Conservation (phyloP, 495 filamentous ascomycete genomes). For the Hamigera avellanea region DNA sequence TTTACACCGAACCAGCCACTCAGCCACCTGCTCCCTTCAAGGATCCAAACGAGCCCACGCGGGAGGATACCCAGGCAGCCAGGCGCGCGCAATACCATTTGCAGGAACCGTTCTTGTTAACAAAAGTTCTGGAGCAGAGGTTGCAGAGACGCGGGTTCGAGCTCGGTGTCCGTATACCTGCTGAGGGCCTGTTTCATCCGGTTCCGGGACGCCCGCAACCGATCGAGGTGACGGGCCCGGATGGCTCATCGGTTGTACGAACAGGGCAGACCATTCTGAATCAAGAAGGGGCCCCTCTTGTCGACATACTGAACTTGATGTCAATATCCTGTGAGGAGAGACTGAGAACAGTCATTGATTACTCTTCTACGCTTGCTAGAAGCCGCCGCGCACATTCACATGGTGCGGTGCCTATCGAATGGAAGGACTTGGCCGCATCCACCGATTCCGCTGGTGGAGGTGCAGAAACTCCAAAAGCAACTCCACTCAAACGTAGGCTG, state of each 20-base stretch:
- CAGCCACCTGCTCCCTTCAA: slow-evolving; percentile 23
- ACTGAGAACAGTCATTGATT: slow-evolving; percentile 55
- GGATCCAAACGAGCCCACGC: slow-evolving; percentile 29
- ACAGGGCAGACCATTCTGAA: slow-evolving; percentile 52
- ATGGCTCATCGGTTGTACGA: slow-evolving; percentile 43
- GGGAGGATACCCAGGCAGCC: slow-evolving; percentile 31
- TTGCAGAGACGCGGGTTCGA: slow-evolving; percentile 38
- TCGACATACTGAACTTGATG: slow-evolving; percentile 63
- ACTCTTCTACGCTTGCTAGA: slow-evolving; percentile 51
- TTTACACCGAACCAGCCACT: slow-evolving; percentile 19
- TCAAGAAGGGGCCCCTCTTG: slow-evolving; percentile 50
- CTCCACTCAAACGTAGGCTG: slow-evolving; percentile 50
- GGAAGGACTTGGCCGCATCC: slow-evolving; percentile 50
- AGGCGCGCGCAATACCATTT: slow-evolving; percentile 42
- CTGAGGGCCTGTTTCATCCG: slow-evolving; percentile 47
- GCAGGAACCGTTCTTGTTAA: slow-evolving; percentile 46
- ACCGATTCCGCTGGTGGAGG: slow-evolving; percentile 18
- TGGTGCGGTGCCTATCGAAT: slow-evolving; percentile 57
- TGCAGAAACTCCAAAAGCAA: slow-evolving; percentile 31
- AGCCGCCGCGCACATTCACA: slow-evolving; percentile 60
- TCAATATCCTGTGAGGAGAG: slow-evolving; percentile 67
- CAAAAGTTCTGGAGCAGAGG: slow-evolving; percentile 34
- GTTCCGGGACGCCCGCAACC: slow-evolving; percentile 36
- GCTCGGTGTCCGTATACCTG: slow-evolving; percentile 50
- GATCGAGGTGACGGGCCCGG: slow-evolving; percentile 41